Base-by-base conservation (phyloP, 2,329 filamentous ascomycete genomes). In the Conoideocrella luteorostrata region DNA sequence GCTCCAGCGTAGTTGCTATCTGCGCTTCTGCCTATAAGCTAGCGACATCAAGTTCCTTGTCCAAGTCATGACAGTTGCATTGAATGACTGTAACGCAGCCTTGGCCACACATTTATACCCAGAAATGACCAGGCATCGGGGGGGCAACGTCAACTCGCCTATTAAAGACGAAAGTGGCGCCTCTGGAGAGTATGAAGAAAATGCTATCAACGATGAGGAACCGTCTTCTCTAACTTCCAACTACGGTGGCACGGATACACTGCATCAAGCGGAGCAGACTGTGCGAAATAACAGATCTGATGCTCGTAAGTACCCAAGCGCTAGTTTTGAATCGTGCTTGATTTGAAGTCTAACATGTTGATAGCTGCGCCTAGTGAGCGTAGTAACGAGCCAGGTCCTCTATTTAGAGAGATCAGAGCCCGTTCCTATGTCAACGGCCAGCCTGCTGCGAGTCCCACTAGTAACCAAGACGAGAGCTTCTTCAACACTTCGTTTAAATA, bases 401-500 rank as follows among this genome's bases (percentile, higher is more conserved):
- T 69, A 2, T 44, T 69, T 6, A 56, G 63, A 35, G 64, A 69
- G 45, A 46, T 69, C 9, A 61, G 67, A 43, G 53, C 56, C 38
- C 55, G 56, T 2, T 52, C 52, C 0, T 56, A 52, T 37, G 45
- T 49, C 9, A 11, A 30, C 4, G 20, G 20, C 24, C 7, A 26
- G 1, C 20, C 33, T 2, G 46, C 52, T 9, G 51, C 42, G 5
- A 51, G 48, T 0, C 55, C 59, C 0, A 48, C 46, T 7, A 35
- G 20, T 23, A 60, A 52, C 23, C 44, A 51, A 2, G 58, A 64
- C 11, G 66, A 68, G 21, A 66, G 62, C 41, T 68, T 68, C 48
- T 67, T 69, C 29, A 62, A 69, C 32, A 63, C 60, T 2, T 70
- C 68, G 1, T 71, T 71, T 30, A 61, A 64, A 34, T 71, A 75